Evolutionary conservation across 768 basidiomycete species (phyloP), one percentile per base, ranked within the genome.

Genomic region (Leccinum pellstonianum): DNA sequence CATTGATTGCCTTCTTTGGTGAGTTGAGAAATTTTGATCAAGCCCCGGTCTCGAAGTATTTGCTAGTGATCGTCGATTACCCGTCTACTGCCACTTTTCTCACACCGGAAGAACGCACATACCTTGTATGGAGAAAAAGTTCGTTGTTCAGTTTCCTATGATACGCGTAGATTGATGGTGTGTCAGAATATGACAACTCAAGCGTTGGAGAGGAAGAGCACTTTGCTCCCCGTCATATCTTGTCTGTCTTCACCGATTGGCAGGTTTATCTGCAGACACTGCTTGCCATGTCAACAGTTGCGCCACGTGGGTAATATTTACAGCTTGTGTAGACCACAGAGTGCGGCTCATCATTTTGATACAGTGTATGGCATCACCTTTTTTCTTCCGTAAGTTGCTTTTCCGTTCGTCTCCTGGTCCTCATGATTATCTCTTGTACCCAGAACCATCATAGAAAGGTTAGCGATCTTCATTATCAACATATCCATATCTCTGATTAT

Each of bases 291-390:
- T 83, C 85, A 0, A 72, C 87, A 50, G 68, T 84, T 46, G 77
- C 71, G 2, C 87, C 87, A 27, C 65, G 87, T 89, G 68, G 71
- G 87, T 79, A 11, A 4, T 19, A 2, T 9, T 14, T 3, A 12
- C 46, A 0, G 12, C 21, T 23, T 49, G 17, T 46, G 10, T 46
- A 46, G 43, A 46, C 11, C 19, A 6, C 7, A 11, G 3, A 33
- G 27, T 10, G 35, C 38, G 2, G 15, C 54, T 69, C 31, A 69
- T 41, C 19, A 5, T 27, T 41, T 14, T 56, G 41, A 23, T 31
- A 12, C 43, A 88, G 87, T 87, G 3, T 87, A 85, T 64, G 87
- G 87, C 3, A 87, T 87, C 51, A 86, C 87, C 0, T 73, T 88
- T 25, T 90, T 90, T 77, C 73, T 88, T 31, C 86, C 86, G 84